A percentile compares a stretch with the other conserved stretches of the same genome.
Conservation (phyloP, 1,284 basidiomycete genomes). For the Somion occarium region DNA sequence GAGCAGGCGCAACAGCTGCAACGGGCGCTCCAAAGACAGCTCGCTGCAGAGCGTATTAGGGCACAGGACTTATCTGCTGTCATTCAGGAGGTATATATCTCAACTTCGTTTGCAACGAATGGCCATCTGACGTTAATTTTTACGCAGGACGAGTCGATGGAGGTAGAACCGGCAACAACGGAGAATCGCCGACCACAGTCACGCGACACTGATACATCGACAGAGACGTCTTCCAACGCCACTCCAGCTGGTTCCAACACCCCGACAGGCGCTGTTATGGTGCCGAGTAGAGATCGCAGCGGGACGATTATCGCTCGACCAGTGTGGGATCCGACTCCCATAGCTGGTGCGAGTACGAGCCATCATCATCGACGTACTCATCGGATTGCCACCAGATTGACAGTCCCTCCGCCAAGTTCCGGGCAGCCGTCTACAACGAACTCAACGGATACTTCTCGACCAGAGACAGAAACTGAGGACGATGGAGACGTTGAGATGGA, state of each 20-base stretch:
- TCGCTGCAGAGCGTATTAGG: constrained; percentile 25
- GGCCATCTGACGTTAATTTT: not conserved
- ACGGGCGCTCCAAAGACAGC: constrained; percentile 51
- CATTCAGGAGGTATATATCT: constrained; percentile 14
- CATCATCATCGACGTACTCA: constrained; percentile 17
- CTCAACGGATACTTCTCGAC: constrained; percentile 52
- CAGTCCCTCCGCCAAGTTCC: constrained; percentile 28
- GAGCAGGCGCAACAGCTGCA: constrained; percentile 56
- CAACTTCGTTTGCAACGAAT: not conserved
- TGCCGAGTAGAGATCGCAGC: constrained; percentile 60
- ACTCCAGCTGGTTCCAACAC: constrained; percentile 57
- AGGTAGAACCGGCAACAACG: constrained; percentile 19
- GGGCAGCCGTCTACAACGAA: constrained; percentile 44
- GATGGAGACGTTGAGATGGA: constrained; percentile 55
- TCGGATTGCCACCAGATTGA: constrained; percentile 17
- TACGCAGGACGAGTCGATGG: constrained; percentile 26
- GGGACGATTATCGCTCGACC: constrained; percentile 69
- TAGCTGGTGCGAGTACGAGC: constrained; percentile 19
- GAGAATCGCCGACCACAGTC: constrained; percentile 24
- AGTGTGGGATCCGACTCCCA: constrained; percentile 45
- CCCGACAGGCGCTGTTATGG: constrained; percentile 52
- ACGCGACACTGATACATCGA: constrained; percentile 50
- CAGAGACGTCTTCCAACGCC: constrained; percentile 52
- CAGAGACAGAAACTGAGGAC: constrained; percentile 73
- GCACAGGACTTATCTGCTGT: constrained; percentile 10